A percentile compares a stretch with the other conserved stretches of the same genome.
Conservation (phyloP, 2,329 filamentous ascomycete species). For the Fusarium poae region DNA sequence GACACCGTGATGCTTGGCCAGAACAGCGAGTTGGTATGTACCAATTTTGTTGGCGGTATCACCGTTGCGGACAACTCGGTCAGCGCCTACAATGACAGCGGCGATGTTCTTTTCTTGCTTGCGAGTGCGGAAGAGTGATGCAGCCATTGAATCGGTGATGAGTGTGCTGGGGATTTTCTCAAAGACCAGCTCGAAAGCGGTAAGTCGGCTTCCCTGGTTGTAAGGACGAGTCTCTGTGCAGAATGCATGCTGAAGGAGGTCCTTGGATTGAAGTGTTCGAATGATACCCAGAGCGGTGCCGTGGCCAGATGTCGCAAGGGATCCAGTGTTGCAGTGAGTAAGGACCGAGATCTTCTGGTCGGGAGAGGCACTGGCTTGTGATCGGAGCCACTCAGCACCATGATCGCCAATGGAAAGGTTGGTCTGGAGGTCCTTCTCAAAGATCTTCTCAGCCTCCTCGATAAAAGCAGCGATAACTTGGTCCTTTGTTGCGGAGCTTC, state of each 20-base stretch:
- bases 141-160: conserved; percentile 97
- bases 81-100: conserved; percentile 93
- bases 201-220: conserved; percentile 95
- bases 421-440: conserved; percentile 86
- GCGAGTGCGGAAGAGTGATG: conserved; percentile 77
- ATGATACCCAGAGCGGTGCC: conserved; percentile 96
- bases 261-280: conserved; percentile 77
- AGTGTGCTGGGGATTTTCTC: conserved; percentile 92
- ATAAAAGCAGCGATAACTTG: conserved; percentile 79
- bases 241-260: conserved; percentile 83
- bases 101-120: conserved; percentile 76
- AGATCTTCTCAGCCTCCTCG: conserved; percentile 84
- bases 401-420: conserved; percentile 87
- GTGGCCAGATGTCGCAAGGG: conserved; percentile 96
- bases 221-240: conserved; percentile 98
- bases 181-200: conserved; percentile 95
- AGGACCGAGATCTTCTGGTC: conserved; percentile 77
- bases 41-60: conserved; percentile 99
- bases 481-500: conserved; percentile 58
- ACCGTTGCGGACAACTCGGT: conserved; percentile 94
- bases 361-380: conserved; percentile 64
- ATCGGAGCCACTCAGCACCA: conserved; percentile 85
- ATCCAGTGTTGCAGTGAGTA: conserved; percentile 98
- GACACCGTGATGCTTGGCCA: conserved; percentile 87
- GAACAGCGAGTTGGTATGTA: conserved; percentile 92